Evolutionary conservation across 768 basidiomycete species (phyloP).

Genomic region (Coprinopsis sp.): DNA sequence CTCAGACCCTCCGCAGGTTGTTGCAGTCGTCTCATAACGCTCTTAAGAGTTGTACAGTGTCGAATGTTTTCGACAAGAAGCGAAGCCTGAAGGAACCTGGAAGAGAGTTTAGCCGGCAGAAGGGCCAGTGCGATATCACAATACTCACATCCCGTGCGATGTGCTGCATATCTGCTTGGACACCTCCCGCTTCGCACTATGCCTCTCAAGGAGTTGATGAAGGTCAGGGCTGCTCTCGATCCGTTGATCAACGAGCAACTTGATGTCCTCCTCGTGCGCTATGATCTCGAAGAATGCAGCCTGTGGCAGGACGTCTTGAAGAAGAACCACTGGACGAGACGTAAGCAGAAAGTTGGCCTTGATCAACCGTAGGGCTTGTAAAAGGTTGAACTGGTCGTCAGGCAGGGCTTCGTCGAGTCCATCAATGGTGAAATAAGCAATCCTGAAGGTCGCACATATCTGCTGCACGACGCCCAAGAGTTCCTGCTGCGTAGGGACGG

Average conservation of each 20-base stretch:
- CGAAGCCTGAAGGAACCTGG: conserved; percentile 4
- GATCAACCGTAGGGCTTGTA: neutral
- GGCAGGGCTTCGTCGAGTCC: neutral
- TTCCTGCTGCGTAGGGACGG: neutral
- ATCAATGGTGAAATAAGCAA: neutral
- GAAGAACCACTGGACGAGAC: neutral
- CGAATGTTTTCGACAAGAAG: neutral
- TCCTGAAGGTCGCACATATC: neutral
- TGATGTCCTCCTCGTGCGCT: neutral
- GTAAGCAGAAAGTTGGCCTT: neutral
- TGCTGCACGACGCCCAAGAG: neutral
- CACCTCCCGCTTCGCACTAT: neutral
- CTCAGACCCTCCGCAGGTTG: neutral
- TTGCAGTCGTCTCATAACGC: neutral
- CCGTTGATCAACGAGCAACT: neutral
- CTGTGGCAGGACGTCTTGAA: neutral
- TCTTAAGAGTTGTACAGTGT: neutral
- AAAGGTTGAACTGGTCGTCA: neutral
- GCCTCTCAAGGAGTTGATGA: neutral
- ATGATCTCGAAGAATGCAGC: neutral
- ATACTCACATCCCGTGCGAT: neutral
- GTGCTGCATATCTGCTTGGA: neutral
- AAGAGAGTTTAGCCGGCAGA: neutral
- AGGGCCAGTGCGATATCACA: neutral
- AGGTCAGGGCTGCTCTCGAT: neutral